Conservation (phyloP, 225 moss, liverwort and hornwort species). For the Neckera pumila region DNA sequence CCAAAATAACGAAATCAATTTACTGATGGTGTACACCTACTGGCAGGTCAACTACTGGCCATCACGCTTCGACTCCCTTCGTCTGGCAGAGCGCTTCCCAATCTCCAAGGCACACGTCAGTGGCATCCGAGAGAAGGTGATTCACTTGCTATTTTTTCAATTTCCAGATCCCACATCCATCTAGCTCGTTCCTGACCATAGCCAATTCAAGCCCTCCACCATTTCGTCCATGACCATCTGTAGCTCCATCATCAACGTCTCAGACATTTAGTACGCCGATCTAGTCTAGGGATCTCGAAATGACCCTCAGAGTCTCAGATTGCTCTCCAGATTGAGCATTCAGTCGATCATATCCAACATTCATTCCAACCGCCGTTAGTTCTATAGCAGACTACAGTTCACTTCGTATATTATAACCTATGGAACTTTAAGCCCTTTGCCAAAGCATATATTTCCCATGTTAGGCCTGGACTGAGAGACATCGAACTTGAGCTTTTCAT, state of each 20-base stretch:
- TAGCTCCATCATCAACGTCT: neutral
- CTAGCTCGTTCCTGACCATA: neutral
- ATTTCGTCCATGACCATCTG: neutral
- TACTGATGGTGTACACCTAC: neutral
- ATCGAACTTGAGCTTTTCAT: neutral
- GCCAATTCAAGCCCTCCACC: neutral
- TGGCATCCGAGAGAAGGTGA: conserved; percentile 52
- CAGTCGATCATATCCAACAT: neutral
- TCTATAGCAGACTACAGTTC: neutral
- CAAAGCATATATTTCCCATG: neutral
- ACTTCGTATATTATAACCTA: neutral
- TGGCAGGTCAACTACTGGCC: conserved; percentile 57
- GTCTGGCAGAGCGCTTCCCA: conserved; percentile 38
- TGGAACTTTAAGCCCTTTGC: neutral
- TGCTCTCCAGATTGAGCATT: neutral
- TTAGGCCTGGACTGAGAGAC: neutral
- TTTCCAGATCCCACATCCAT: neutral
- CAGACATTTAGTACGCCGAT: neutral
- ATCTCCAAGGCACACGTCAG: conserved; percentile 48
- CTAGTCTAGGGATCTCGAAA: neutral
- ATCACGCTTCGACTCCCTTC: conserved; percentile 47
- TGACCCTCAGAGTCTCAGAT: neutral
- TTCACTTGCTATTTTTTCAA: neutral
- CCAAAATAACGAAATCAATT: neutral
- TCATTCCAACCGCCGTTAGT: neutral